Evolutionary conservation across 371 early-diverging fungal genomes (phyloP).

Genomic region (Lichtheimia ramosa): DNA sequence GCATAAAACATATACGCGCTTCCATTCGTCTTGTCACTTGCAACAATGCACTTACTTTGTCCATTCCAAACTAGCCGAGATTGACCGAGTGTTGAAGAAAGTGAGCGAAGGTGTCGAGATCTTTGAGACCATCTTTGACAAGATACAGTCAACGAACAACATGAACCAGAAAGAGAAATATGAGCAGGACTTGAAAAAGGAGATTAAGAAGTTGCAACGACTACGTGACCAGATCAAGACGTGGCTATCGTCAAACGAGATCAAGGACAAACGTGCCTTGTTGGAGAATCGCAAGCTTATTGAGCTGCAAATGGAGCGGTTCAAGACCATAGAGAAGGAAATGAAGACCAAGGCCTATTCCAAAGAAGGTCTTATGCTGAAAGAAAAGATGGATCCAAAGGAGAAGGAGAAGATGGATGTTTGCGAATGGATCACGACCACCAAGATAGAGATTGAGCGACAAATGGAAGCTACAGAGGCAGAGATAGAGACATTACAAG

Average conservation of each 20-base stretch:
- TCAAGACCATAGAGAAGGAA: slow-evolving; percentile 96
- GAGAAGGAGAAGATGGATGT: slow-evolving; percentile 87
- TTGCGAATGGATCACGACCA: slow-evolving; percentile 78
- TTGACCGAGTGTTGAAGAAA: slow-evolving; percentile 93
- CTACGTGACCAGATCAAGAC: slow-evolving; percentile 95
- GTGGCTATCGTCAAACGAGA: slow-evolving; percentile 90
- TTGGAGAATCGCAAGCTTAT: slow-evolving; percentile 90
- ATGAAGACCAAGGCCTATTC: slow-evolving; percentile 98
- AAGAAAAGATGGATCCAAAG: slow-evolving; percentile 87
- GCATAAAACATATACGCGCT: neutral
- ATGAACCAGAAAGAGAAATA: slow-evolving; percentile 93
- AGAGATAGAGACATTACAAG: slow-evolving; percentile 81
- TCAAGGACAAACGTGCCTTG: slow-evolving; percentile 93
- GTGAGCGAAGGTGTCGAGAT: slow-evolving; percentile 94
- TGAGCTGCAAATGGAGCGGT: slow-evolving; percentile 97
- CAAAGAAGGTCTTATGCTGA: slow-evolving; percentile 86
- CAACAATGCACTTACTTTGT: neutral
- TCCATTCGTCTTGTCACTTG: neutral
- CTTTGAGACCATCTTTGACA: slow-evolving; percentile 90
- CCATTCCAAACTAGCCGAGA: slow-evolving; percentile 64
- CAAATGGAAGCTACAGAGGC: slow-evolving; percentile 92
- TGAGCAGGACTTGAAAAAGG: slow-evolving; percentile 95
- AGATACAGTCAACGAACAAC: slow-evolving; percentile 80
- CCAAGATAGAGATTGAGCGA: slow-evolving; percentile 79
- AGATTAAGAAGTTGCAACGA: slow-evolving; percentile 97